These are phyloP conservation scores for Tephrocybe sp. DNA, from an alignment of 768 basidiomycete species.

Conservation along the genomic window DNA sequence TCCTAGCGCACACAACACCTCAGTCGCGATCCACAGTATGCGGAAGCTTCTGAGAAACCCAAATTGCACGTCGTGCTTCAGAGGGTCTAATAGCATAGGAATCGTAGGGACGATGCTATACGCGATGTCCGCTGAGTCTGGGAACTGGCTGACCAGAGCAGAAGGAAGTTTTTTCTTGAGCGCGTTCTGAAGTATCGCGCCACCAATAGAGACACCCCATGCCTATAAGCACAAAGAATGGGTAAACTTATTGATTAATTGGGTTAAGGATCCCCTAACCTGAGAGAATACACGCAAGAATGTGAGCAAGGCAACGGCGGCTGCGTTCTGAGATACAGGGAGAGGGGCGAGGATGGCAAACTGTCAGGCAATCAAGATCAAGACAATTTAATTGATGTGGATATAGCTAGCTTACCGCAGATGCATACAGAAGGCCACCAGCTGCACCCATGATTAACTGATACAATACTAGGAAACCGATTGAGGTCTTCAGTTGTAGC, in stretches of 20 bases:
- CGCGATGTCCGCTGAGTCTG: slow-evolving; percentile 38
- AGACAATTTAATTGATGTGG: too few relatives aligned
- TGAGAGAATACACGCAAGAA: slow-evolving; percentile 36
- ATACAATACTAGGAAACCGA: slow-evolving; percentile 13
- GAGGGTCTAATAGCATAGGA: slow-evolving; percentile 28
- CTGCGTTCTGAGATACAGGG: slow-evolving; percentile 36
- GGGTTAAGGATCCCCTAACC: slow-evolving; percentile 17
- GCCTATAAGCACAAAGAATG: slow-evolving; percentile 24
- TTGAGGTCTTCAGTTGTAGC: slow-evolving; percentile 22
- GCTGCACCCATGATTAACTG: slow-evolving; percentile 8
- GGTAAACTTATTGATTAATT: too few relatives aligned
- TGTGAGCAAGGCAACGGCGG: slow-evolving; percentile 43
- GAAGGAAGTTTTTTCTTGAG: slow-evolving; percentile 41
- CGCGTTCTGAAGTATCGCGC: slow-evolving; percentile 51
- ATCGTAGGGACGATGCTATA: slow-evolving; percentile 48
- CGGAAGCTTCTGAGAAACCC: slow-evolving; percentile 16
- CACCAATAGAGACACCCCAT: slow-evolving; percentile 54
- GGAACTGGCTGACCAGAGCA: slow-evolving; percentile 33
- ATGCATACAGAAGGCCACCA: slow-evolving; percentile 13
- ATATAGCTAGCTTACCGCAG: background rate
- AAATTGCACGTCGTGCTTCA: slow-evolving; percentile 13
- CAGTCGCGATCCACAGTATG: slow-evolving; percentile 14
- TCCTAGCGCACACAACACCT: slow-evolving; percentile 10
- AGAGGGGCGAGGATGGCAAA: slow-evolving; percentile 52
- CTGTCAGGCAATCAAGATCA: background rate